phyloP scores from a whole-genome alignment of 495 filamentous ascomycete species.

The Viridothelium virens region DNA sequence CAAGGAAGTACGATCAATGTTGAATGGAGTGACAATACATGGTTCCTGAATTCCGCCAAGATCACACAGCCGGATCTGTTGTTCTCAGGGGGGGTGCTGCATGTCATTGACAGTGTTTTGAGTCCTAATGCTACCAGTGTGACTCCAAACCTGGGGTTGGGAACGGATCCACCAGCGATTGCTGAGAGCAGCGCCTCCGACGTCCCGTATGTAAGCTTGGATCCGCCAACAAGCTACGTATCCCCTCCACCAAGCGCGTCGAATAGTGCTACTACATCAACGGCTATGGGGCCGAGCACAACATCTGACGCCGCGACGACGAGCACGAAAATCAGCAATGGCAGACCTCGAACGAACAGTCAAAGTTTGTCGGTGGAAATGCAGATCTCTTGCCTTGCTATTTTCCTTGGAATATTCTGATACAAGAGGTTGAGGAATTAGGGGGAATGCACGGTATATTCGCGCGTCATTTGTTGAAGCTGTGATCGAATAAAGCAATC shows the following conservation, averaged over 20 bases:
- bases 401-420: too few relatives aligned
- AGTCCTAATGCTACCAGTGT: neutral
- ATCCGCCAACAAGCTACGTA: neutral
- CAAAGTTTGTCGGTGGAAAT: too few relatives aligned
- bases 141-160: neutral
- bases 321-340: neutral
- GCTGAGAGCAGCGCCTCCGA: neutral
- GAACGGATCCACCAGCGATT: constrained; percentile 4
- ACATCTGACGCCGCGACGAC: neutral
- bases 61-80: neutral
- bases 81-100: constrained; percentile 12
- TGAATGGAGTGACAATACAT: constrained; percentile 11
- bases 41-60: neutral
- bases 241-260: neutral
- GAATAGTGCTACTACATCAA: neutral
- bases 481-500: too few relatives aligned
- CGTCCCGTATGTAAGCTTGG: neutral
- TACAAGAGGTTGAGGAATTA: too few relatives aligned
- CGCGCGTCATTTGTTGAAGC: too few relatives aligned
- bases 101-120: constrained; percentile 13
- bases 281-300: neutral
- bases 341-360: neutral
- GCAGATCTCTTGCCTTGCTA: too few relatives aligned
- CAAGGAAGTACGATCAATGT: constrained; percentile 45
- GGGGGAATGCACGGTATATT: too few relatives aligned